phyloP scores from a whole-genome alignment of 192 early-diverging fungal species.

The Coemansia sp. region DNA sequence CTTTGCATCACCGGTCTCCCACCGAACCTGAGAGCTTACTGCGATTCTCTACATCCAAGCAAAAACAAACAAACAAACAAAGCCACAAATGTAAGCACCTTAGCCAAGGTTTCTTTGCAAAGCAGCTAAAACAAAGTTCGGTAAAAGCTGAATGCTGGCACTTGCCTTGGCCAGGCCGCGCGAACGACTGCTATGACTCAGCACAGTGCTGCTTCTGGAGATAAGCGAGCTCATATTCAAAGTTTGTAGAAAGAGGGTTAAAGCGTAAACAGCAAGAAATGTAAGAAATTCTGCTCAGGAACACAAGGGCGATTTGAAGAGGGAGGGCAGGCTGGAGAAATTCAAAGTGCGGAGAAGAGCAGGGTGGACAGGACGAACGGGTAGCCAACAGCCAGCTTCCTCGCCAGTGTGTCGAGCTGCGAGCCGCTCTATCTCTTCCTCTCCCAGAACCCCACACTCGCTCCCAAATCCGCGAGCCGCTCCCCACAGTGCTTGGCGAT shows the following conservation, averaged over 20 bases:
- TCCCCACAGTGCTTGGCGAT: background rate
- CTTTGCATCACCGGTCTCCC: constrained; percentile 21
- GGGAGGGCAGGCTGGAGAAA: background rate
- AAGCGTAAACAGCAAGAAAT: background rate
- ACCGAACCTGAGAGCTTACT: constrained; percentile 24
- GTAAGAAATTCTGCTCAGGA: background rate
- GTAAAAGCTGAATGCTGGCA: background rate
- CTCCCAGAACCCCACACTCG: background rate
- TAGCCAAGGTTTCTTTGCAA: background rate
- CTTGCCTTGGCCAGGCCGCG: constrained; percentile 1
- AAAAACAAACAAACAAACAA: constrained; percentile 6
- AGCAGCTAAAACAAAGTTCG: no score
- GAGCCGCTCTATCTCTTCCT: constrained; percentile 1
- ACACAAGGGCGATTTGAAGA: background rate
- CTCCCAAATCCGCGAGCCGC: constrained; percentile 6
- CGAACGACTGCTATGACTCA: background rate
- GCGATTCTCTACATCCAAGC: constrained; percentile 1
- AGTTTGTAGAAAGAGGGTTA: background rate
- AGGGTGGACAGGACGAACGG: background rate
- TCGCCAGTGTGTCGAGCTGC: background rate
- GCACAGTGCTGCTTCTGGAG: background rate
- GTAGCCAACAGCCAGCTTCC: background rate
- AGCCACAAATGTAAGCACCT: constrained; percentile 1
- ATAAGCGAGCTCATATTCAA: constrained; percentile 10
- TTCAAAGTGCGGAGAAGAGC: background rate